Evolutionary conservation across 768 basidiomycete genomes (phyloP), one percentile per base, ranked within the genome.

Genomic region (Hebeloma cylindrosporum): DNA sequence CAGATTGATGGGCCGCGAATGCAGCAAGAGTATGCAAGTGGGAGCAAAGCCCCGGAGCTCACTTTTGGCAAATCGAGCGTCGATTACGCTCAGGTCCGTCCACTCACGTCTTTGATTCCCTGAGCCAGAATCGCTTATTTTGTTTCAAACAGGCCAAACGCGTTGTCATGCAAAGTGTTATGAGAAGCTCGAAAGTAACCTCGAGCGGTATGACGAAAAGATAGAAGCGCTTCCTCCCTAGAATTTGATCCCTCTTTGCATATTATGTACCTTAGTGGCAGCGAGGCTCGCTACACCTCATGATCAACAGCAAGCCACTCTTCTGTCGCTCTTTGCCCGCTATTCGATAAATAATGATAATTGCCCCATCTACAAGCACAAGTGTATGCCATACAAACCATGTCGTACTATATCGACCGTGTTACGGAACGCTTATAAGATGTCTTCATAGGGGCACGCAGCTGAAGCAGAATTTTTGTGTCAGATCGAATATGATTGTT

Each of bases 81-180:
- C 3, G 41, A 42, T 5, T 38, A 48, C 28, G 20, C 23, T n/a
- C 47, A 43, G 35, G 47, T 48, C 7, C 16, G 22, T 32, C 13
- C 3, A 16, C 26, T 26, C 21, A 21, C 4, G 11, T 30, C 20
- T 20, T 31, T 9, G 1, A 1, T 43, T 7, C n/a, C 11, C 23
- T 29, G 14, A 27, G 5, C 23, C 14, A 5, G 11, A 22, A 13
- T 10, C 6, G 5, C 4, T 5, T 11, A 26, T 17, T 5, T 31
- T 48, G 3, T 14, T 13, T 37, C 20, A n/a, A 27, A 22, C 35
- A 45, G 43, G 39, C 50, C 8, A 22, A 41, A 21, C 28, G 50
- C 8, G 27, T 46, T 31, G 40, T 42, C 8, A 37, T 45, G 43
- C 40, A 45, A 22, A 51, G 43, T 26, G 50, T 46, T n/a, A 37